Percentiles rank a stretch among this genome's conserved stretches.
Evolutionary conservation across 371 early-diverging fungal genomes (phyloP).

Genomic region (Fennellomyces sp.): DNA sequence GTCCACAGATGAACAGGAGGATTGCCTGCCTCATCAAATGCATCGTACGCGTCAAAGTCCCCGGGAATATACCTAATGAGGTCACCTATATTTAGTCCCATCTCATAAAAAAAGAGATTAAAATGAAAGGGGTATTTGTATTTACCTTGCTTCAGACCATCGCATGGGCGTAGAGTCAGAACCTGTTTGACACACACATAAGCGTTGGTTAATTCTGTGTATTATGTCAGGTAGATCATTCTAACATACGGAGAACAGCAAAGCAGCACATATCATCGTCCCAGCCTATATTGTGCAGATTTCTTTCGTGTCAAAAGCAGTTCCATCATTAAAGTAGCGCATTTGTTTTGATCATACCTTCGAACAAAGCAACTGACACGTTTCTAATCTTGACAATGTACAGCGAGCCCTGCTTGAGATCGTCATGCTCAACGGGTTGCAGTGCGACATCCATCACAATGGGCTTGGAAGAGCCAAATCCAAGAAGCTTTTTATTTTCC

Average conservation of each 20-base stretch:
- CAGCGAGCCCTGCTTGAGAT: slow-evolving; percentile 40
- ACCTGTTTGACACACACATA: slow-evolving; percentile 18
- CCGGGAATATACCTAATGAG: slow-evolving; percentile 40
- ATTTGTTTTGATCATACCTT: slow-evolving; percentile 28
- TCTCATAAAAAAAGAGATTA: background rate
- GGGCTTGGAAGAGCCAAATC: slow-evolving; percentile 14
- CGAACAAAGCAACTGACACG: slow-evolving; percentile 45
- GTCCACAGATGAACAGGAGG: slow-evolving; percentile 49
- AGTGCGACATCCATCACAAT: background rate
- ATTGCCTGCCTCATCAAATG: slow-evolving; percentile 51
- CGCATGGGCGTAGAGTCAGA: slow-evolving; percentile 42
- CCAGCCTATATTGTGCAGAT: slow-evolving; percentile 29
- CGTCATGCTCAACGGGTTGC: slow-evolving; percentile 32
- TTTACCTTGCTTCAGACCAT: slow-evolving; percentile 49
- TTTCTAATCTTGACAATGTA: slow-evolving; percentile 45
- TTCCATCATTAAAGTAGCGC: background rate
- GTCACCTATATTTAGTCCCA: background rate
- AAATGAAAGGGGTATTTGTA: background rate
- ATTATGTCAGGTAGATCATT: background rate
- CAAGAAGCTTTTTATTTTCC: slow-evolving; percentile 15
- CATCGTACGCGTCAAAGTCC: slow-evolving; percentile 45
- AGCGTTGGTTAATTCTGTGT: too few relatives aligned
- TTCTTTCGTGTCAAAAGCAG: background rate
- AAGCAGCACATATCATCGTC: slow-evolving; percentile 56
- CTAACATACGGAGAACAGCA: slow-evolving; percentile 39